phyloP scores from a whole-genome alignment of 768 basidiomycete genomes.

The Amanita phalloides region DNA sequence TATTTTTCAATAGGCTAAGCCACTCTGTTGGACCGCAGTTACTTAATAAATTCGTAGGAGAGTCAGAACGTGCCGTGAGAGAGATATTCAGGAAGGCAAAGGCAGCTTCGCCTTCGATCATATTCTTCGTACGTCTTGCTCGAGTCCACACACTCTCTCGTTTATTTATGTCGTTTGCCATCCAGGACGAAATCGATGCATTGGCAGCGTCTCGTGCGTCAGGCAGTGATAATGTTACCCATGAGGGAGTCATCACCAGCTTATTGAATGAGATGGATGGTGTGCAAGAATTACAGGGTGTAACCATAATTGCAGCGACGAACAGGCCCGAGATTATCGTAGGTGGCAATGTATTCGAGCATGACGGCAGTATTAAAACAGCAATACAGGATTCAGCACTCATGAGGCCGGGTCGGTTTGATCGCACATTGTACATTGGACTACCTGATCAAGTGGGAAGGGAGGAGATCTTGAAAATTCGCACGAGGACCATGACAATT shows the following conservation, averaged over 20 bases:
- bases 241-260: slow-evolving; percentile 88
- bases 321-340: slow-evolving; percentile 91
- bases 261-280: slow-evolving; percentile 98
- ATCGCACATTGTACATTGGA: slow-evolving; percentile 90
- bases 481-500: slow-evolving; percentile 71
- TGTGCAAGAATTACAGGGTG: slow-evolving; percentile 87
- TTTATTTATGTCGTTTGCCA: neutral
- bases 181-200: slow-evolving; percentile 94
- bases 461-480: slow-evolving; percentile 77
- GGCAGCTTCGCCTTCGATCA: slow-evolving; percentile 87
- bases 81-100: slow-evolving; percentile 95
- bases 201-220: slow-evolving; percentile 71
- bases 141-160: neutral
- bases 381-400: slow-evolving; percentile 75
- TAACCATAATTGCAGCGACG: slow-evolving; percentile 94
- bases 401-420: slow-evolving; percentile 90
- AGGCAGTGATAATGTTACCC: slow-evolving; percentile 37
- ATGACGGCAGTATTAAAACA: neutral
- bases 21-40: slow-evolving; percentile 40
- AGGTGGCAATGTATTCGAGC: neutral
- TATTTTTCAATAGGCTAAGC: neutral
- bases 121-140: slow-evolving; percentile 75
- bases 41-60: slow-evolving; percentile 93
- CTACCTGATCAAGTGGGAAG: slow-evolving; percentile 77
- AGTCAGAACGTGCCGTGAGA: slow-evolving; percentile 90